Base-by-base conservation (phyloP, 2,329 filamentous ascomycete genomes). In the Phyllosticta citriasiana region DNA sequence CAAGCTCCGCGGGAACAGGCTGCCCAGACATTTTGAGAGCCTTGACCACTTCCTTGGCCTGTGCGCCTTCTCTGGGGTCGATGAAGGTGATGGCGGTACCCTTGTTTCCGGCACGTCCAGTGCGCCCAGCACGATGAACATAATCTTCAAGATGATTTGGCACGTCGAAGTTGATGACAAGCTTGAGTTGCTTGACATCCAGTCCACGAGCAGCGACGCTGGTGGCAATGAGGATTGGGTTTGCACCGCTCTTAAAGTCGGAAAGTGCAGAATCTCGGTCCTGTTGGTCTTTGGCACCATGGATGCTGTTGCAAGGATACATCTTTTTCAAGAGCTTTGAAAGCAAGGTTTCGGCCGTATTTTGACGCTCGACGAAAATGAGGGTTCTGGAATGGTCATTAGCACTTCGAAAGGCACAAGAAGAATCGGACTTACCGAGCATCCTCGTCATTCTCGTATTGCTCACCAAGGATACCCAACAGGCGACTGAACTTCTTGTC, bases 131-230 rank as follows among this genome's bases (percentile, higher is more conserved):
- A 65, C 94, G 88, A 73, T 97, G 94, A 51, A 97, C 93, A 69
- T 97, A 97, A 71, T 97, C 94, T 75, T 99, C 94, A 64, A 96
- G 76, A 76, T 97, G 92, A 69, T 96, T 96, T 0, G 92, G 93
- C 0, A 88, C 89, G 70, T 97, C 92, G 71, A 91, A 97, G 75
- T 97, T 97, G 76, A 99, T 87, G 8, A 99, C 94, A 33, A 97
- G 82, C 74, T 95, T 97, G 35, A 99, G 81, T 72, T 96, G 91
- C 76, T 97, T 96, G 53, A 99, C 93, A 72, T 99, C 94, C 51
- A 99, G 80, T 63, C 94, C 94, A 73, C 94, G 89, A 57, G 94
- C 94, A 50, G 94, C 94, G 62, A 99, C 91, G 10, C 93, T 97
- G 0, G 94, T 99, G 10, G 94, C 94, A 69, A 97, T 88, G 70